Evolutionary conservation across 176 grass and related monocot species (phyloP).

Genomic region (Zoysia pacifica): DNA sequence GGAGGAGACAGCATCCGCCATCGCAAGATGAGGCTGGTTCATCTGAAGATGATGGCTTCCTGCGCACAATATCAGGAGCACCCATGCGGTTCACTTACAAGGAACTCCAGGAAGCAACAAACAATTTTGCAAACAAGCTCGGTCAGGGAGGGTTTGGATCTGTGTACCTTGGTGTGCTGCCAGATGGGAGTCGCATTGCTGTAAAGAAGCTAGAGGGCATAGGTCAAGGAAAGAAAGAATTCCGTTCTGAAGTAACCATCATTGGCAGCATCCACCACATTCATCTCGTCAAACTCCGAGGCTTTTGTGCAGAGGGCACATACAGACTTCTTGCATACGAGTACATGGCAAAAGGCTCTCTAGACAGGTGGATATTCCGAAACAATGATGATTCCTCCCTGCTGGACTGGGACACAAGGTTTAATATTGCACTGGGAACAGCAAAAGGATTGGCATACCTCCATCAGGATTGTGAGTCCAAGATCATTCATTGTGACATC

Average conservation of each 20-base stretch:
- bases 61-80: conserved; percentile 70
- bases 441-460: conserved; percentile 87
- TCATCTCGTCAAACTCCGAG: conserved; percentile 87
- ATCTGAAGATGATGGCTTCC: conserved; percentile 80
- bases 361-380: conserved; percentile 90
- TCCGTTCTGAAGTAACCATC: conserved; percentile 82
- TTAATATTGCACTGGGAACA: conserved; percentile 80
- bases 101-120: conserved; percentile 82
- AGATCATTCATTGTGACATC: conserved; percentile 94
- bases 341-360: conserved; percentile 85
- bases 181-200: conserved; percentile 67
- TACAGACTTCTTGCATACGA: conserved; percentile 91
- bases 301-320: conserved; percentile 73
- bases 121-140: conserved; percentile 79
- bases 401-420: conserved; percentile 84
- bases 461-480: conserved; percentile 91
- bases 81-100: conserved; percentile 80
- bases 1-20: conserved; percentile 50
- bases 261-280: conserved; percentile 98
- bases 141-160: conserved; percentile 94
- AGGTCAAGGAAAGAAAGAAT: conserved; percentile 96
- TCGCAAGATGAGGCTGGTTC: conserved; percentile 57
- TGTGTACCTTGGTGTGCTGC: conserved; percentile 79
- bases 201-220: conserved; percentile 94
- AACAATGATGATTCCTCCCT: conserved; percentile 17